Conservation (phyloP, 1,284 basidiomycete genomes). For the Trichosporon coremiiforme region DNA sequence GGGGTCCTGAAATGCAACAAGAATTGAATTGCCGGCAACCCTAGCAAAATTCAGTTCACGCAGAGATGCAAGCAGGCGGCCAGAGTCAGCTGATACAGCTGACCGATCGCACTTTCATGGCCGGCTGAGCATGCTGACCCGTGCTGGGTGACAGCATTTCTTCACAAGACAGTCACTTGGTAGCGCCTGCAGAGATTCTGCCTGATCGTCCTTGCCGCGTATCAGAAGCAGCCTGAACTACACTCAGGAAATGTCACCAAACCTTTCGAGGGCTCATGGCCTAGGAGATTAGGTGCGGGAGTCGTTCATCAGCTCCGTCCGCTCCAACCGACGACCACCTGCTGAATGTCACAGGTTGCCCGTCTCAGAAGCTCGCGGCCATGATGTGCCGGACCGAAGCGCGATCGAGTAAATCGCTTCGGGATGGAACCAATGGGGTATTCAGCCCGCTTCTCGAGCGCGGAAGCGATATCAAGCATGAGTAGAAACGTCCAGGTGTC, state of each 20-base stretch:
- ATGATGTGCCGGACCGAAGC: neutral
- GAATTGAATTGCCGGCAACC: neutral
- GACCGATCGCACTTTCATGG: neutral
- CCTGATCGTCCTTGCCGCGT: neutral
- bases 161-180: neutral
- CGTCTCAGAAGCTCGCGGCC: neutral
- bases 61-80: neutral
- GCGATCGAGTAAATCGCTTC: neutral
- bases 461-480: neutral
- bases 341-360: neutral
- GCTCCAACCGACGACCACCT: neutral
- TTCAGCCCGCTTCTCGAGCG: neutral
- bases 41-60: neutral
- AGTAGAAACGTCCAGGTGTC: neutral
- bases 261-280: neutral
- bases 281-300: neutral
- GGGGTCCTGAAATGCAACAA: slow-evolving; percentile 1
- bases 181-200: neutral
- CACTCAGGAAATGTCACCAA: neutral
- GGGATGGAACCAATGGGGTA: neutral
- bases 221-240: neutral
- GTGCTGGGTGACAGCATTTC: no score
- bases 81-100: slow-evolving; percentile 1
- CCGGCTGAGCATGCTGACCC: neutral
- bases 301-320: neutral